Percentiles rank a stretch among this genome's conserved stretches.
Evolutionary conservation across 2,329 filamentous ascomycete genomes (phyloP).

Genomic region (Arthrocladium fulminans): DNA sequence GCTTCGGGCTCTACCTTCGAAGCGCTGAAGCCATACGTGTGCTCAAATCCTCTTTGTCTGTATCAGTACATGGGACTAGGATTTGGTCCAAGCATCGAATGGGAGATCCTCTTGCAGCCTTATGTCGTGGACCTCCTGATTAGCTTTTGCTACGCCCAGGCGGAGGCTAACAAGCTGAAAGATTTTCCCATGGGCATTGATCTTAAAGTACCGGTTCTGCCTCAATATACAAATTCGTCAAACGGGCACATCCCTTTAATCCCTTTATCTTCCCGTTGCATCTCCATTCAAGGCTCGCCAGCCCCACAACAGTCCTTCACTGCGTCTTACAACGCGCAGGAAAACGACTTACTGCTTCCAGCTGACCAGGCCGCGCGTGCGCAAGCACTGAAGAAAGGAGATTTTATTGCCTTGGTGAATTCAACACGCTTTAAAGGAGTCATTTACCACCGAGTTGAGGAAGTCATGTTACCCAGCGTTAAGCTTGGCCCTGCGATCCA

Average conservation of each 20-base stretch:
- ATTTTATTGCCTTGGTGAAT: conserved; percentile 1
- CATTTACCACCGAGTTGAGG: conserved; percentile 13
- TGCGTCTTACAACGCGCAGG: conserved; percentile 5
- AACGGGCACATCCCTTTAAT: neutral
- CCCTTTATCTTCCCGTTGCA: too few relatives aligned
- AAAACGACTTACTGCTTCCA: conserved; percentile 1
- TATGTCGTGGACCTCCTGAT: conserved; percentile 76
- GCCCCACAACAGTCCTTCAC: neutral
- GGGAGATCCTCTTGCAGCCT: conserved; percentile 70
- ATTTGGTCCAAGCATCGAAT: conserved; percentile 74
- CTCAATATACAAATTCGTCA: neutral
- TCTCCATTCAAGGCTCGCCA: neutral
- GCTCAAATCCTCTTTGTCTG: conserved; percentile 63
- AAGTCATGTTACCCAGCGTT: conserved; percentile 10
- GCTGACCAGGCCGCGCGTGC: neutral
- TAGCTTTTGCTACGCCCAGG: conserved; percentile 66
- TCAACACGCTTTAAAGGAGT: neutral
- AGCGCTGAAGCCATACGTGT: conserved; percentile 56
- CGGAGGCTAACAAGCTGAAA: conserved; percentile 34
- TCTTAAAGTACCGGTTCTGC: conserved; percentile 40
- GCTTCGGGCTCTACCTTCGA: conserved; percentile 54
- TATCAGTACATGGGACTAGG: conserved; percentile 85
- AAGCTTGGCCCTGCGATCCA: conserved; percentile 8
- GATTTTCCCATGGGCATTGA: conserved; percentile 52
- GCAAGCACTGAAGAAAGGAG: conserved; percentile 7